Evolutionary conservation across 306 rosid genomes (phyloP).

Genomic region (Quercus suber): DNA sequence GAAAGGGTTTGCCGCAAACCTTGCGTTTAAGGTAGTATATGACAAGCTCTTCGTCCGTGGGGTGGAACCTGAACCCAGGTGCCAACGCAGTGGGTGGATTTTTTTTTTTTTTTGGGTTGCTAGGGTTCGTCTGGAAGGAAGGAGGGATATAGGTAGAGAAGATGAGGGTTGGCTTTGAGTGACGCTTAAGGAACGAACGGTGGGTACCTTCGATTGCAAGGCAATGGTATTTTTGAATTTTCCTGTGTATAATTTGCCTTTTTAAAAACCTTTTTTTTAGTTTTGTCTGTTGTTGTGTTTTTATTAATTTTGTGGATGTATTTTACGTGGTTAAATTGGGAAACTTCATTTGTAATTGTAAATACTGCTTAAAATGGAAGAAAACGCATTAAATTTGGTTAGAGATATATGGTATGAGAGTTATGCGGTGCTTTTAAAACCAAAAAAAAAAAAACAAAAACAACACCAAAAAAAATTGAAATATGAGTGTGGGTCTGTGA

Average conservation of each 20-base stretch:
- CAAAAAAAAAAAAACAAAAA: neutral
- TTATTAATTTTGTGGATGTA: neutral
- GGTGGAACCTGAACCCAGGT: slow-evolving; percentile 97
- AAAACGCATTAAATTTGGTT: neutral
- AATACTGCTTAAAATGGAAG: neutral
- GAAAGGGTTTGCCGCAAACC: slow-evolving; percentile 69
- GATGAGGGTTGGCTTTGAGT: slow-evolving; percentile 70
- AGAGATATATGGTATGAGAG: too few relatives aligned
- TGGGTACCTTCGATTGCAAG: slow-evolving; percentile 98
- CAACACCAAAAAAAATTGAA: too few relatives aligned
- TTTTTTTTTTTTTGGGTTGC: slow-evolving; percentile 19
- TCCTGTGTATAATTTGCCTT: slow-evolving; percentile 1
- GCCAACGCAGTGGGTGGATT: slow-evolving; percentile 72
- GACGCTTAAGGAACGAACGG: slow-evolving; percentile 81
- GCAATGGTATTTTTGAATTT: slow-evolving; percentile 49
- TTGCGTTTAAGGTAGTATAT: slow-evolving; percentile 95
- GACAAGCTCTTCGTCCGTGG: slow-evolving; percentile 94
- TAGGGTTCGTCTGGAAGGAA: slow-evolving; percentile 53
- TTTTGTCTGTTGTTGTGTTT: neutral
- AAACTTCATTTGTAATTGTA: neutral
- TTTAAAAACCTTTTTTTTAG: neutral
- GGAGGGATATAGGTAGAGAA: slow-evolving; percentile 44
- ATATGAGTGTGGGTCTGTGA: too few relatives aligned
- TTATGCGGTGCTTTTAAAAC: neutral
- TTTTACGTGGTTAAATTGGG: neutral